Evolutionary conservation across 2,329 filamentous ascomycete genomes (phyloP).

Genomic region (Aschersonia sp.): DNA sequence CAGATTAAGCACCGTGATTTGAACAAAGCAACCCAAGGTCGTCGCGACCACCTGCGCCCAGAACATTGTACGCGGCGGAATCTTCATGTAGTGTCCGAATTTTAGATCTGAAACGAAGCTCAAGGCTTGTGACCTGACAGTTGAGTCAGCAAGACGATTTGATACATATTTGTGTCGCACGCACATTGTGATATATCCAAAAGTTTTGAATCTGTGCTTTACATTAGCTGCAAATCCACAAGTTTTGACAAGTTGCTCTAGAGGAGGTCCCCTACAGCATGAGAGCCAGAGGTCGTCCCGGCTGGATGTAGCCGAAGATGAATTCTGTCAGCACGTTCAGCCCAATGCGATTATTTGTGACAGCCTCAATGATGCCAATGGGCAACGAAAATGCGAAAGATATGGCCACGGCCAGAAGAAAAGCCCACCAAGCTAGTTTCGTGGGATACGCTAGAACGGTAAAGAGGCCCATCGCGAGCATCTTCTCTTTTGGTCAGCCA

Average conservation of each 20-base stretch:
- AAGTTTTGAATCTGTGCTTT: conserved; percentile 41
- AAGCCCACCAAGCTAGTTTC: conserved; percentile 58
- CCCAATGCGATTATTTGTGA: conserved; percentile 56
- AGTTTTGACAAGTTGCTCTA: background rate
- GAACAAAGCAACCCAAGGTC: conserved; percentile 50
- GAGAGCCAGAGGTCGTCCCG: conserved; percentile 53
- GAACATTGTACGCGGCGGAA: conserved; percentile 53
- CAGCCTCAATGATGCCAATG: conserved; percentile 54
- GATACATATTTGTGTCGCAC: background rate
- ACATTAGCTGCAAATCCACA: background rate
- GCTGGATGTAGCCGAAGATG: conserved; percentile 61
- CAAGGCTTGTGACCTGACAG: conserved; percentile 38
- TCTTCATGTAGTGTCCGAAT: conserved; percentile 61
- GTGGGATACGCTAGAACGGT: conserved; percentile 48
- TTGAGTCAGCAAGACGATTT: conserved; percentile 2
- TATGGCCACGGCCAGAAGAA: conserved; percentile 50
- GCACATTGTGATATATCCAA: conserved; percentile 45
- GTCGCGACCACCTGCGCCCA: conserved; percentile 50
- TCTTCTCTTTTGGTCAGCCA: conserved; percentile 17
- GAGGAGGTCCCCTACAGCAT: conserved; percentile 41
- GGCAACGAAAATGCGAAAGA: conserved; percentile 50
- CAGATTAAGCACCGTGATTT: conserved; percentile 49
- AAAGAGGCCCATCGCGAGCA: conserved; percentile 37
- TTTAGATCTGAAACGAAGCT: conserved; percentile 53
- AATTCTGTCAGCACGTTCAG: conserved; percentile 66